These are phyloP conservation scores for Phialocephala sp. DNA, from an alignment of 2,329 filamentous ascomycete genomes.

Conservation along the genomic window DNA sequence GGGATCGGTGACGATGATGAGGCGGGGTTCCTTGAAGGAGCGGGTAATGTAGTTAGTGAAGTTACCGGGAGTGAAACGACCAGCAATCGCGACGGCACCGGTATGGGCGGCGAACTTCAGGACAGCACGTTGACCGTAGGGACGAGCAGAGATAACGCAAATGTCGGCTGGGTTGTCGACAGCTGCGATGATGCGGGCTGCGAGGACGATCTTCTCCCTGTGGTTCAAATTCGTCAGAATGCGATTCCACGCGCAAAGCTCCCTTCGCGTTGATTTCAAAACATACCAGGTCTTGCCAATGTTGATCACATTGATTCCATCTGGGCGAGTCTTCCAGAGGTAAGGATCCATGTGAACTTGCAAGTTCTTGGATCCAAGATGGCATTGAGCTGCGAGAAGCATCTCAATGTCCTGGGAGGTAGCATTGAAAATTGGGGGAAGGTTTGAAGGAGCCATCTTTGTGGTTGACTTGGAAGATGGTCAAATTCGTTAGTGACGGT, in stretches of 20 bases:
- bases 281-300: constrained; percentile 98
- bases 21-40: constrained; percentile 99
- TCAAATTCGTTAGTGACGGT: constrained; percentile 36
- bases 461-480: constrained; percentile 46
- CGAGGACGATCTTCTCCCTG: constrained; percentile 99
- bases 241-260: constrained; percentile 9
- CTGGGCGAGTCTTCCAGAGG: constrained; percentile 98
- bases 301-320: constrained; percentile 99
- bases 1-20: constrained; percentile 99
- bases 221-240: constrained; percentile 35
- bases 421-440: constrained; percentile 94
- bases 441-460: constrained; percentile 95
- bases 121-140: constrained; percentile 98
- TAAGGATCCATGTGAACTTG: constrained; percentile 86
- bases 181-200: constrained; percentile 97
- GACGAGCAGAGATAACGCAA: constrained; percentile 98
- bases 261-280: constrained; percentile 3
- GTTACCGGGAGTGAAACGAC: constrained; percentile 99
- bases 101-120: constrained; percentile 99
- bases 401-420: constrained; percentile 98
- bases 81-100: constrained; percentile 95
- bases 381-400: constrained; percentile 95
- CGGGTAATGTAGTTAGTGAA: constrained; percentile 99
- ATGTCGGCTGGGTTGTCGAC: constrained; percentile 99
- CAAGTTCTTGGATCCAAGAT: constrained; percentile 98